Evolutionary conservation across 768 basidiomycete genomes (phyloP), one percentile per base, ranked within the genome.

Genomic region (Macrolepiota albuminosa): DNA sequence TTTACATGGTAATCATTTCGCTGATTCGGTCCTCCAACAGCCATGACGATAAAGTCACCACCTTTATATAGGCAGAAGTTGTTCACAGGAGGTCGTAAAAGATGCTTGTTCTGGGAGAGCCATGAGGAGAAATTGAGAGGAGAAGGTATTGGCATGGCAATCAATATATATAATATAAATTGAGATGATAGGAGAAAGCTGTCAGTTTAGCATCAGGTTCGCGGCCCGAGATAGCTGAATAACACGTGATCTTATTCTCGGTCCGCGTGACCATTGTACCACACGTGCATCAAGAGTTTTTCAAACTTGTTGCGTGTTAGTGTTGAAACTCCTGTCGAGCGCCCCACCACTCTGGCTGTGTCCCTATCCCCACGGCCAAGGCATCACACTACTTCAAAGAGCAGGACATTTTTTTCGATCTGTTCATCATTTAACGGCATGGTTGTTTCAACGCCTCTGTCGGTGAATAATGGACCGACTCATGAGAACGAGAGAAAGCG

Each of bases 1-100:
- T 98, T 98, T 46, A 97, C 75, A 72, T 98, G 96, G 68, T 94
- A 98, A 73, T 97, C 95, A 56, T 90, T 90, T 42, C 96, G 78
- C 70, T 93, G 87, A 70, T 99, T 99, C 91, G 73, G 96, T 0
- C 96, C 97, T 9, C 97, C 95, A 26, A 98, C 86, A 6, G 83
- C 92, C 96, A 99, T 98, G n/a, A 96, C 87, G 46, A 91, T 83
- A 68, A 89, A 96, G 70, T 98, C 95, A 31, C 80, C 78, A 40
- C 92, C 93, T 54, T 84, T 58, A 29, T 49, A 58, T 18, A 50
- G 24, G 31, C 47, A 50, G 6, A 40, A 50, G 39, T 51, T 48
- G 57, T 48, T 48, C 49, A 48, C 39, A 21, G 57, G 48, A 14
- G 57, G 39, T 24, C 89, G 81, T 33, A 98, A 80, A 2, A 89